A percentile compares a stretch with the other conserved stretches of the same genome.
Conservation (phyloP, 2,329 filamentous ascomycete species). For the Graphilbum sp. region DNA sequence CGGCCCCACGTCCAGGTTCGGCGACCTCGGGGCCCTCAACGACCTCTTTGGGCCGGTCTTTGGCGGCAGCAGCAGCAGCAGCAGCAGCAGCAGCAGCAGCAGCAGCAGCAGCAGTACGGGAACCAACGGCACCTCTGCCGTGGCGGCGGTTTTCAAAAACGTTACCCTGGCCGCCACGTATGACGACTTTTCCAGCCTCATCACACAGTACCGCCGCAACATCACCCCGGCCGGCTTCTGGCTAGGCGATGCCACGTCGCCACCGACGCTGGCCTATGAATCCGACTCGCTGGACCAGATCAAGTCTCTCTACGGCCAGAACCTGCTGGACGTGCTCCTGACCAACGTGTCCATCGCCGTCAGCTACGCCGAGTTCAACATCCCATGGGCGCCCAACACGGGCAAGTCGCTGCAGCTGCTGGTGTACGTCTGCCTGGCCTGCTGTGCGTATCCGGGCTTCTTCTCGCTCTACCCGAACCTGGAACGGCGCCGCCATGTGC, state of each 20-base stretch:
- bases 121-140: neutral
- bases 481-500: constrained; percentile 62
- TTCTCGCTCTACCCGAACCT: constrained; percentile 81
- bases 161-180: constrained; percentile 45
- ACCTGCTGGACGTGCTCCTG: constrained; percentile 48
- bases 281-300: constrained; percentile 41
- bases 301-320: constrained; percentile 45
- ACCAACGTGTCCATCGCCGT: constrained; percentile 53
- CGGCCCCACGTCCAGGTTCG: constrained; percentile 27
- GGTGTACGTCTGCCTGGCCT: constrained; percentile 65
- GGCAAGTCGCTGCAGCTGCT: constrained; percentile 65
- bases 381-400: constrained; percentile 50
- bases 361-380: constrained; percentile 59
- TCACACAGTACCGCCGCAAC: constrained; percentile 45
- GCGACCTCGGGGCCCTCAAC: constrained; percentile 12
- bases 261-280: constrained; percentile 55
- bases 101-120: constrained; percentile 4
- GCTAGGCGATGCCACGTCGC: constrained; percentile 42
- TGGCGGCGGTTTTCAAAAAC: constrained; percentile 9
- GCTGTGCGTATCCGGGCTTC: constrained; percentile 68
- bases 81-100: constrained; percentile 3
- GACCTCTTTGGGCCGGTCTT: constrained; percentile 25
- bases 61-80: no score
- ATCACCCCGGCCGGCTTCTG: constrained; percentile 70
- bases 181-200: constrained; percentile 49